A percentile compares a stretch with the other conserved stretches of the same genome.
phyloP scores from a whole-genome alignment of 768 basidiomycete genomes.

The Suillus ampliporus region DNA sequence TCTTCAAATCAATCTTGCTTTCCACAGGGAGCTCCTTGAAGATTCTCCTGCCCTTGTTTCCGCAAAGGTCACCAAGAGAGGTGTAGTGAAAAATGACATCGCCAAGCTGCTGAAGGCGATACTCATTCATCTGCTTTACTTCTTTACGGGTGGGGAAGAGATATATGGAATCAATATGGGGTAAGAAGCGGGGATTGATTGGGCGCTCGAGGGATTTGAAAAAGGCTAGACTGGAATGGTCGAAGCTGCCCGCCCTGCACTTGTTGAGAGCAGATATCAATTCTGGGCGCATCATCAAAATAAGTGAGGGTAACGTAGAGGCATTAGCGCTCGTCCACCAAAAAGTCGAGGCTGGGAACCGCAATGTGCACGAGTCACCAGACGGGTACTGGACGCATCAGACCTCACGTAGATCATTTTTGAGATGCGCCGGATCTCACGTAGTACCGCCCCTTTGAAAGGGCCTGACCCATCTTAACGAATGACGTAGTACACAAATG shows the following conservation, averaged over 20 bases:
- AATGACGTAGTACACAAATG: too few relatives aligned
- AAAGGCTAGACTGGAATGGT: constrained; percentile 46
- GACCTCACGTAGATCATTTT: too few relatives aligned
- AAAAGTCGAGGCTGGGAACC: too few relatives aligned
- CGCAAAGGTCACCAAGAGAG: too few relatives aligned
- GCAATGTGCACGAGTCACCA: too few relatives aligned
- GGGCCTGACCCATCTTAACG: too few relatives aligned
- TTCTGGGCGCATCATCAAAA: constrained; percentile 39
- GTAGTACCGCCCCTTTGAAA: too few relatives aligned
- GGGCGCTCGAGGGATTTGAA: constrained; percentile 52
- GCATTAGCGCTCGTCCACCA: too few relatives aligned
- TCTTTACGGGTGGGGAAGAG: constrained; percentile 71
- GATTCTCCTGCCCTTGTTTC: constrained; percentile 54
- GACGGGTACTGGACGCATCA: too few relatives aligned
- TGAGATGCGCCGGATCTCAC: too few relatives aligned
- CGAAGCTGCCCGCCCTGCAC: constrained; percentile 67
- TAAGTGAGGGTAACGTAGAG: too few relatives aligned
- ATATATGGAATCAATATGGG: constrained; percentile 53
- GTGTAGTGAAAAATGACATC: too few relatives aligned
- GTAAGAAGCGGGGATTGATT: constrained; percentile 29
- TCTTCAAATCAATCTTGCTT: constrained; percentile 57
- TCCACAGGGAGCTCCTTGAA: constrained; percentile 69
- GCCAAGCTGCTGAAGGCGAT: constrained; percentile 44
- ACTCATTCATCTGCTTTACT: constrained; percentile 67
- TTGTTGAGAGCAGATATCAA: constrained; percentile 80